Percentiles rank a stretch among this genome's conserved stretches.
These are phyloP conservation scores for Candida broadrunensis DNA, from an alignment of 805 yeast genomes.

Conservation along the genomic window DNA sequence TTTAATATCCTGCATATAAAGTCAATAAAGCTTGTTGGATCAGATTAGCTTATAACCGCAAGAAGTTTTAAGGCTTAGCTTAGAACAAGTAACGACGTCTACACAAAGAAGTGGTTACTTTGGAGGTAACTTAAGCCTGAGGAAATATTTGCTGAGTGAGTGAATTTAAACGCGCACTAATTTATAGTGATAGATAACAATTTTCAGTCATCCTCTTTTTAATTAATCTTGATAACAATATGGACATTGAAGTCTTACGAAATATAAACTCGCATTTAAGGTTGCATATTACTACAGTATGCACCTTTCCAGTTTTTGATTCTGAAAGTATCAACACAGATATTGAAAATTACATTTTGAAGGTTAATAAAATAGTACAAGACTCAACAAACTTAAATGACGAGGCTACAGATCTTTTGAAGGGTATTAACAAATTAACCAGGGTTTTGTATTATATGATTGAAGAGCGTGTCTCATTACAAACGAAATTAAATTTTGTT, in stretches of 20 bases:
- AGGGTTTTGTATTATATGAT: background rate
- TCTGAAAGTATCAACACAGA: background rate
- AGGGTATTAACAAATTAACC: background rate
- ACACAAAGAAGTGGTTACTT: background rate
- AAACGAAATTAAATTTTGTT: background rate
- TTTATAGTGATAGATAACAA: too few species aligned
- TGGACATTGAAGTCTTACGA: too few species aligned
- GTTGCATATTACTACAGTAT: conserved; percentile 1
- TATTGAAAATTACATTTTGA: background rate
- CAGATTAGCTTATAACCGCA: too few species aligned
- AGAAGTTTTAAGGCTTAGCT: too few species aligned
- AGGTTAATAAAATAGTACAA: background rate
- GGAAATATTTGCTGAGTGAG: too few species aligned
- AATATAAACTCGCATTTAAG: background rate
- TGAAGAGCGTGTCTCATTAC: background rate
- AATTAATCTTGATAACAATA: too few species aligned
- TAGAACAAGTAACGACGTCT: too few species aligned
- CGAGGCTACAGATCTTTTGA: background rate
- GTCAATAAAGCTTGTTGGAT: too few species aligned
- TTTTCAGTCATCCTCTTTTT: too few species aligned
- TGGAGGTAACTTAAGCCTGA: background rate
- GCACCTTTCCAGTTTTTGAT: conserved; percentile 2
- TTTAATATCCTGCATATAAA: too few species aligned
- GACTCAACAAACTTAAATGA: background rate
- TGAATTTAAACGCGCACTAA: too few species aligned